A percentile compares a stretch with the other conserved stretches of the same genome.
These are phyloP conservation scores for Mollisiaceae sp. DNA, from an alignment of 2,329 filamentous ascomycete species.

Conservation along the genomic window DNA sequence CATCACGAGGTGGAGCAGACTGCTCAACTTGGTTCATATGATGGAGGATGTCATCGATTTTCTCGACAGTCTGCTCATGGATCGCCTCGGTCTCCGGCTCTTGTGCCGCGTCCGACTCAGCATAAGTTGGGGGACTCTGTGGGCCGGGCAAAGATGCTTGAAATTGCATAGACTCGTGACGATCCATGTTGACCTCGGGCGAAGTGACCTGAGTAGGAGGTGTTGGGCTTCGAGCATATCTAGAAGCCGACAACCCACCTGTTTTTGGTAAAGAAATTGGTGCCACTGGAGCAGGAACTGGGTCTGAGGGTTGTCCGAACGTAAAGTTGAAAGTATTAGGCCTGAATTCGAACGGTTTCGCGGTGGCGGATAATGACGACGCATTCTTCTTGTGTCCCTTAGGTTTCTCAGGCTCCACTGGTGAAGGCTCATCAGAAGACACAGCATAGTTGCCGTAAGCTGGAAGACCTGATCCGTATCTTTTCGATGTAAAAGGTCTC, in stretches of 20 bases:
- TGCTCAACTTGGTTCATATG: constrained; percentile 79
- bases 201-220: constrained; percentile 29
- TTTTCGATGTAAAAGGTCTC: constrained; percentile 37
- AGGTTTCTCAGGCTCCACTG: constrained; percentile 26
- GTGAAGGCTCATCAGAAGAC: constrained; percentile 41
- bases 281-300: constrained; percentile 15
- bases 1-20: constrained; percentile 34
- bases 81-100: constrained; percentile 20
- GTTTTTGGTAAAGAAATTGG: constrained; percentile 25
- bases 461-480: constrained; percentile 38
- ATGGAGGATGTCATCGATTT: constrained; percentile 92
- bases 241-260: constrained; percentile 37
- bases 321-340: constrained; percentile 37
- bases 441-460: constrained; percentile 34
- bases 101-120: constrained; percentile 15
- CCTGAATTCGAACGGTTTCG: constrained; percentile 65
- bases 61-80: constrained; percentile 64
- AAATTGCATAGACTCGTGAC: constrained; percentile 35
- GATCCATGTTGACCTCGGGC: constrained; percentile 30
- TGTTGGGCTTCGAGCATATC: constrained; percentile 39
- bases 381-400: constrained; percentile 49
- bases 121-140: constrained; percentile 30
- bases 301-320: constrained; percentile 28
- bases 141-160: constrained; percentile 37
- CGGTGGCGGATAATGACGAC: constrained; percentile 71